These are phyloP conservation scores for Solanum bulbocastanum DNA, from an alignment of 257 asterid species.

Conservation along the genomic window DNA sequence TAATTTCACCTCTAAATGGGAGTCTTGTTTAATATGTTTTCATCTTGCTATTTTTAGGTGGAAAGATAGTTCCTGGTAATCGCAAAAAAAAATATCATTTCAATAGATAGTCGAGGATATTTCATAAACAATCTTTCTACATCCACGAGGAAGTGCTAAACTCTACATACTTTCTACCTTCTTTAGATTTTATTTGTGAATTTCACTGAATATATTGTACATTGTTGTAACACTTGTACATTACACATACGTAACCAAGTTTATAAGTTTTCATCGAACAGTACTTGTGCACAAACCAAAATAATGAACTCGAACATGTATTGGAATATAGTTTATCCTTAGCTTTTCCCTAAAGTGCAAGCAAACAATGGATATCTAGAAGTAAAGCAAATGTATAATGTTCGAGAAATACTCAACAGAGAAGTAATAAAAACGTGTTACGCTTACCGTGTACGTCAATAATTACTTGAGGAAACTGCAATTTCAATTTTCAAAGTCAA, in stretches of 20 bases:
- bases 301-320: background rate
- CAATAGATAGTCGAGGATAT: accelerated
- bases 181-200: no score
- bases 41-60: background rate
- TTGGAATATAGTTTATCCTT: background rate
- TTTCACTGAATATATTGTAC: no score
- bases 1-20: background rate
- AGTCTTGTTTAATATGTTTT: background rate
- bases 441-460: background rate
- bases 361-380: background rate
- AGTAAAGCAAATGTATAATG: background rate
- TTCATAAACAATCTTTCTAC: no score
- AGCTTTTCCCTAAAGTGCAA: background rate
- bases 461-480: background rate
- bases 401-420: background rate
- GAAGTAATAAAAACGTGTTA: background rate
- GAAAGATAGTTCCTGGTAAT: no score
- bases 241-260: background rate
- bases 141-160: background rate
- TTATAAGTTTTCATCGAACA: background rate
- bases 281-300: background rate
- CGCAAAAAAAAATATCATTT: no score
- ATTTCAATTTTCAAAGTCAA: background rate
- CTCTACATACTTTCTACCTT: no score
- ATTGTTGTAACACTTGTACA: background rate